Percentiles rank a stretch among this genome's conserved stretches.
Evolutionary conservation across 257 asterid species (phyloP).

Genomic region (Solanum chmielewskii): DNA sequence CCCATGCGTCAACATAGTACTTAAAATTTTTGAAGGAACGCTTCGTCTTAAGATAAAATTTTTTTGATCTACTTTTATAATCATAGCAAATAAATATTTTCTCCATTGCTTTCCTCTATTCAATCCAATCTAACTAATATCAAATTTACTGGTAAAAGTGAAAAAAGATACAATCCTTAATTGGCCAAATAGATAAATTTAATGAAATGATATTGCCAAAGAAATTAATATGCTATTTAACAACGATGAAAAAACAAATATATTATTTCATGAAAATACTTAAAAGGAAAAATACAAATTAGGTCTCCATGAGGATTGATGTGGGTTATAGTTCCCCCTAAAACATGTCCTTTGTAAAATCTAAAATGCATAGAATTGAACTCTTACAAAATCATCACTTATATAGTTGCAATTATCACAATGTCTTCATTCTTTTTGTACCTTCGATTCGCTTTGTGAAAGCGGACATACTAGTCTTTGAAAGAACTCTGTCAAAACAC

Average conservation of each 20-base stretch:
- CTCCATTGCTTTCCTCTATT: too few relatives aligned
- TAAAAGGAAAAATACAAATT: background rate
- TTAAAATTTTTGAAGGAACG: too few relatives aligned
- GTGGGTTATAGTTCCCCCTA: background rate
- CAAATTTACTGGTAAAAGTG: background rate
- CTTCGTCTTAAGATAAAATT: too few relatives aligned
- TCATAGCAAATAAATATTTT: background rate
- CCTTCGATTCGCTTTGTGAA: background rate
- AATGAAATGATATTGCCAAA: background rate
- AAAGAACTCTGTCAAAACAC: background rate
- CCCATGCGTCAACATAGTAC: too few relatives aligned
- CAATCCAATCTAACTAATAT: background rate
- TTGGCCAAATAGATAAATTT: background rate
- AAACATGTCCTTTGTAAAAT: background rate
- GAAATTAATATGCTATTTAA: background rate
- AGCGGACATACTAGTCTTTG: background rate
- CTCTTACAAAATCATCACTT: background rate
- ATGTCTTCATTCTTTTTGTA: background rate
- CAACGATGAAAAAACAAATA: background rate
- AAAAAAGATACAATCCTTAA: background rate
- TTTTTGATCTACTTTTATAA: too few relatives aligned
- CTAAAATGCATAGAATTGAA: background rate
- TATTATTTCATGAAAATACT: too few relatives aligned
- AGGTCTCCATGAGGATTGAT: background rate
- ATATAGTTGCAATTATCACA: background rate